A percentile compares a stretch with the other conserved stretches of the same genome.
These are phyloP conservation scores for Backusella circina DNA, from an alignment of 192 early-diverging fungal genomes.

Conservation along the genomic window DNA sequence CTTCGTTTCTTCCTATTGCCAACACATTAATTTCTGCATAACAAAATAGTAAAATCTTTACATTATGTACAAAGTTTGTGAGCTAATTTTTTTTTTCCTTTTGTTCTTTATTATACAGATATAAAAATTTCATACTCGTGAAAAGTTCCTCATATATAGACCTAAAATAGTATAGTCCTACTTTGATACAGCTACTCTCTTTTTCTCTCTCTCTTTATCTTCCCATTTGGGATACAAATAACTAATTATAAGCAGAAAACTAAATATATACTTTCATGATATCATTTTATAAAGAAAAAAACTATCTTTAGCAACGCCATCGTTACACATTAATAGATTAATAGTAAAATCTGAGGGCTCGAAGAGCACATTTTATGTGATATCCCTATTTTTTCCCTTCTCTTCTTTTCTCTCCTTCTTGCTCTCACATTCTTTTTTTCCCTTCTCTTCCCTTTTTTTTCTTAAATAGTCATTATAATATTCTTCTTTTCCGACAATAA, in stretches of 20 bases:
- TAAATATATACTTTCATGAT: background rate
- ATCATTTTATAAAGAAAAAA: background rate
- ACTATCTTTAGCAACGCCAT: background rate
- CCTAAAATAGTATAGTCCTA: too few species aligned
- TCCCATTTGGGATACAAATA: background rate
- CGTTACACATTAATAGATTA: slow-evolving; percentile 4
- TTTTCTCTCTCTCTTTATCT: too few species aligned
- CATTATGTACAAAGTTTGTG: too few species aligned
- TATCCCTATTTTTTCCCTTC: background rate
- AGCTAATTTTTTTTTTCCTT: too few species aligned
- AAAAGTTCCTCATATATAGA: too few species aligned
- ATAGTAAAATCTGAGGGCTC: background rate
- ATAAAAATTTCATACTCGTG: too few species aligned
- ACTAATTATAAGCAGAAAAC: background rate
- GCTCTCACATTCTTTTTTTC: background rate
- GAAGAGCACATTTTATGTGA: background rate
- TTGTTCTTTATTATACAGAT: too few species aligned
- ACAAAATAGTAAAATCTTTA: too few species aligned
- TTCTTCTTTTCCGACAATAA: background rate
- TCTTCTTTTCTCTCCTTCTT: background rate
- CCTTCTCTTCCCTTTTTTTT: background rate
- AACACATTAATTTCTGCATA: too few species aligned
- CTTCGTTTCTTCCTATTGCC: too few species aligned
- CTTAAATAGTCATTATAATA: background rate
- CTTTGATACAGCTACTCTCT: too few species aligned